Conservation (phyloP, 257 asterid species). For the Hygrophila difformis region DNA sequence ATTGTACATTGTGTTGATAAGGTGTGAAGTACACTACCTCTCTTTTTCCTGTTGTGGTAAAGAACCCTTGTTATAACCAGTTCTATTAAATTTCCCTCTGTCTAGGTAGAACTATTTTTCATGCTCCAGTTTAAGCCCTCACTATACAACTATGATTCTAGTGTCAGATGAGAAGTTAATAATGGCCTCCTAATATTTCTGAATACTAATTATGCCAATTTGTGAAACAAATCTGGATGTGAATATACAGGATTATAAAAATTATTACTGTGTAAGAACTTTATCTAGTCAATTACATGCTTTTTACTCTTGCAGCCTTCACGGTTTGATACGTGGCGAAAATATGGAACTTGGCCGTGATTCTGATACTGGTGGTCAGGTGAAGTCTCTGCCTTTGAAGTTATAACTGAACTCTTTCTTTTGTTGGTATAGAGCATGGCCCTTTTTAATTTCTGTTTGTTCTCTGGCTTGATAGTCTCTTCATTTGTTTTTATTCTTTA, state of each 20-base stretch:
- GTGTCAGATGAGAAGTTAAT: background rate
- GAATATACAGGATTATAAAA: constrained; percentile 3
- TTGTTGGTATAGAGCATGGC: constrained; percentile 3
- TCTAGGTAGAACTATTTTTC: background rate
- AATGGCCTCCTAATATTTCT: constrained; percentile 4
- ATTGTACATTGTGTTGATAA: constrained; percentile 66
- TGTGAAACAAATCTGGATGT: constrained; percentile 6
- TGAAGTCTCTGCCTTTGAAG: constrained; percentile 11
- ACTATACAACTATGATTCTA: background rate
- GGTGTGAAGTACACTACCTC: constrained; percentile 24
- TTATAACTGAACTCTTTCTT: too few relatives aligned
- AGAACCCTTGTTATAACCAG: too few relatives aligned
- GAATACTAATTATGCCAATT: constrained; percentile 3
- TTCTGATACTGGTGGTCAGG: constrained; percentile 99
- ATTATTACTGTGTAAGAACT: background rate
- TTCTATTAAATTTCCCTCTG: too few relatives aligned
- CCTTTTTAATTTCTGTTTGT: background rate
- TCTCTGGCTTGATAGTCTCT: too few relatives aligned
- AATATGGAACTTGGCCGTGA: constrained; percentile 99
- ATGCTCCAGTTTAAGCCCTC: background rate
- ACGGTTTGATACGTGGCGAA: constrained; percentile 93
- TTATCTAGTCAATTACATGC: constrained; percentile 12
- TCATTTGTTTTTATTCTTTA: constrained; percentile 9
- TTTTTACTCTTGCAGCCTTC: constrained; percentile 60
- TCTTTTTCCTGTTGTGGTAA: background rate